Base-by-base conservation (phyloP, 2,329 filamentous ascomycete species). In the Simplicillium sp. region DNA sequence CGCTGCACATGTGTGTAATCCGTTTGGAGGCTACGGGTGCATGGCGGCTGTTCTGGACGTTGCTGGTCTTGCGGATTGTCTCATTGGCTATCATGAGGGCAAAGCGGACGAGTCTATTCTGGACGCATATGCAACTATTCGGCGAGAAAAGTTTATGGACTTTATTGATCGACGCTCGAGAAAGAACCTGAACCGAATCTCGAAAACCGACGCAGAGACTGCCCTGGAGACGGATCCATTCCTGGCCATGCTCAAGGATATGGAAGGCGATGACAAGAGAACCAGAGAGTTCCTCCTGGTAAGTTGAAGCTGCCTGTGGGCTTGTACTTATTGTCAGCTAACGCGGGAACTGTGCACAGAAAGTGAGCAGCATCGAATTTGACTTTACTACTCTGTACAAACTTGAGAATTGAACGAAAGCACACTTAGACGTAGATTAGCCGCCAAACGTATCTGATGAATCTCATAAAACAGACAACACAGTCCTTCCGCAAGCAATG, bases 31-130 rank as follows among this genome's bases (percentile, higher is more conserved):
- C 18, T 37, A 37, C 13, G 35, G 35, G 8, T 17, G 17, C 7
- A 37, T 37, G 35, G 28, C 17, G 13, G 35, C 35, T 13, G 28
- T 37, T n/a, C 17, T 37, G 17, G 35, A 37, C 35, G 35, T 37
- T 7, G 35, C 18, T 5, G 35, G 35, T 16, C 35, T 37, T 25
- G 35, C 35, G 11, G 35, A 37, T 25, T 37, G 35, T 25, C 28
- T 37, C 17, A 37, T 37, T 17, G 35, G 35, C n/a, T 37, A 37
- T 25, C 12, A 16, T 14, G 28, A 17, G 13, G 28, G 28, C 17
- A 37, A 17, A 37, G 35, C 35, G 17, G 35, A 25, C 12, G 17
- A 17, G 4, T 17, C 18, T n/a, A 37, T 37, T n/a, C 16, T 37
- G 11, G 35, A 37, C 35, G 28, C 17, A 11, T 37, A 37, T 17